Conservation (phyloP, 192 early-diverging fungal species). For the Backusella australiensis region DNA sequence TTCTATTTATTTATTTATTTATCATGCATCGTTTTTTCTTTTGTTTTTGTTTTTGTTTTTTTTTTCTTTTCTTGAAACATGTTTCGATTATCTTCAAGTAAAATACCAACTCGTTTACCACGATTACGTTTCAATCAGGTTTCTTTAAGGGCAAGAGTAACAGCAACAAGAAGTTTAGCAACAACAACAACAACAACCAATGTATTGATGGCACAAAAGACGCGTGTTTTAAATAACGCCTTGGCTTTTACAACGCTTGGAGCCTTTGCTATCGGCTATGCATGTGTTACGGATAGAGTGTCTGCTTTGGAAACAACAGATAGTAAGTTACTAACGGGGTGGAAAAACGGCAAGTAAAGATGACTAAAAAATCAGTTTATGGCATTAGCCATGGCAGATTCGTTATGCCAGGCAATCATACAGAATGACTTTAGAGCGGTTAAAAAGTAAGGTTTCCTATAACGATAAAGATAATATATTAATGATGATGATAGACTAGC, state of each 20-base stretch:
- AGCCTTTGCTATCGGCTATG: not conserved
- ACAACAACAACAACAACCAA: not conserved
- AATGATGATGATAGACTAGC: slow-evolving; percentile 17
- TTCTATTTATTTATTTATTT: not conserved
- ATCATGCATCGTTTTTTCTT: not conserved
- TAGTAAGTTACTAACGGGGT: not conserved
- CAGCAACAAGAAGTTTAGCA: not conserved
- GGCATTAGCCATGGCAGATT: slow-evolving; percentile 18
- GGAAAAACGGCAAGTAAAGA: not conserved
- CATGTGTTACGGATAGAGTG: not conserved
- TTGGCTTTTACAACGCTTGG: not conserved
- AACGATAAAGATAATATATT: not conserved
- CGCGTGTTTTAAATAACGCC: not conserved
- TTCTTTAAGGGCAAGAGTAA: not conserved
- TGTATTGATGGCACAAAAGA: not conserved
- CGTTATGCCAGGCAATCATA: slow-evolving; percentile 31
- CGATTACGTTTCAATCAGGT: not conserved
- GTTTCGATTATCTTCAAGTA: not conserved
- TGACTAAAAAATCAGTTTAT: not conserved
- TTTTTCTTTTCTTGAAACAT: not conserved
- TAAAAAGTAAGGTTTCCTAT: slow-evolving; percentile 18
- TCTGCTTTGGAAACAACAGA: not conserved
- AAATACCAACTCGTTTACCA: not conserved
- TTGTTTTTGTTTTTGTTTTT: not conserved
- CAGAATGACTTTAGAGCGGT: slow-evolving; percentile 24